Conservation (phyloP, 352 stramenopile genomes). For the Nothophytophthora sp. region DNA sequence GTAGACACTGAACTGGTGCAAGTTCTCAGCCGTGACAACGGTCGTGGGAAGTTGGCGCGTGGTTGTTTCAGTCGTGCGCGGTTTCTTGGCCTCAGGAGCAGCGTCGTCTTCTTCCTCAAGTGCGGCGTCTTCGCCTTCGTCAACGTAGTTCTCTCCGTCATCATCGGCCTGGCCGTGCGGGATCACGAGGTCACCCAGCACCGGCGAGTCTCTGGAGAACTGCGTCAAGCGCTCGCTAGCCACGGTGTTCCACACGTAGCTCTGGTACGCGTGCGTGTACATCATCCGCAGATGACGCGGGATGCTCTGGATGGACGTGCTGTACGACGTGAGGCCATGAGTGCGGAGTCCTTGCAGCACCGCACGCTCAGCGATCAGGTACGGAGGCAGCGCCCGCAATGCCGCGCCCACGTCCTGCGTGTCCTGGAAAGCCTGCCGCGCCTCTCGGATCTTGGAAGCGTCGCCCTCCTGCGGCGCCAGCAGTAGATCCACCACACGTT, state of each 20-base stretch:
- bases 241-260: slow-evolving; percentile 95
- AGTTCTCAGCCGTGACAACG: slow-evolving; percentile 89
- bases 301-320: slow-evolving; percentile 73
- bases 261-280: slow-evolving; percentile 94
- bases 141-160: slow-evolving; percentile 32
- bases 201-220: slow-evolving; percentile 58
- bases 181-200: slow-evolving; percentile 93
- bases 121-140: slow-evolving; percentile 25
- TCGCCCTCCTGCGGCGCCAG: slow-evolving; percentile 83
- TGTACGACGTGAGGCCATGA: slow-evolving; percentile 57
- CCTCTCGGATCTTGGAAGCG: slow-evolving; percentile 71
- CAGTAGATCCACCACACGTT: slow-evolving; percentile 90
- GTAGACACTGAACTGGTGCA: slow-evolving; percentile 89
- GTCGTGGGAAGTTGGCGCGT: slow-evolving; percentile 17
- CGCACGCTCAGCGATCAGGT: slow-evolving; percentile 79
- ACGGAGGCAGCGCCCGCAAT: slow-evolving; percentile 68
- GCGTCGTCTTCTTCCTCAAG: slow-evolving; percentile 24
- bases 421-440: slow-evolving; percentile 64
- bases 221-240: slow-evolving; percentile 88
- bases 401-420: slow-evolving; percentile 57
- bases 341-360: slow-evolving; percentile 64
- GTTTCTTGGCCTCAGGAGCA: slow-evolving; percentile 20
- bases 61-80: slow-evolving; percentile 38
- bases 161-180: slow-evolving; percentile 37
- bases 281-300: slow-evolving; percentile 90